A percentile compares a stretch with the other conserved stretches of the same genome.
These are phyloP conservation scores for Erysiphe pisi DNA, from an alignment of 2,329 filamentous ascomycete species.

Conservation along the genomic window DNA sequence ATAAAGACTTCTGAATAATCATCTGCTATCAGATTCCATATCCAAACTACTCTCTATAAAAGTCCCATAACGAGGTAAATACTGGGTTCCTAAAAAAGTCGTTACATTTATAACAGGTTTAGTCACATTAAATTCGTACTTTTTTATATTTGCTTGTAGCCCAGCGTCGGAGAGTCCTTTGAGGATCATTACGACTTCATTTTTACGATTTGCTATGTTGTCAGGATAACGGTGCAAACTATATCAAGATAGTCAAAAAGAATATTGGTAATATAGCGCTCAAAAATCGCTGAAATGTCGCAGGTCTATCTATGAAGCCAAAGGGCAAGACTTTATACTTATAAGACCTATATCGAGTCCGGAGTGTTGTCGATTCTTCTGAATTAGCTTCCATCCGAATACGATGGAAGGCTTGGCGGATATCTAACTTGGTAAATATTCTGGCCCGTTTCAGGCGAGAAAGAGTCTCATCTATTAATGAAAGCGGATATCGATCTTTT, in stretches of 20 bases:
- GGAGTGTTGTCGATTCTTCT: conserved; percentile 28
- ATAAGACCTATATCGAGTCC: conserved; percentile 16
- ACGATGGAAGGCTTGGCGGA: conserved; percentile 25
- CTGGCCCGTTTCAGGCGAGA: neutral
- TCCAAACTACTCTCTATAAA: too few relatives aligned
- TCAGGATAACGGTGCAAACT: conserved; percentile 27
- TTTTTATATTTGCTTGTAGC: conserved; percentile 28
- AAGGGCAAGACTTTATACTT: conserved; percentile 29
- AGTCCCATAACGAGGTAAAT: too few relatives aligned
- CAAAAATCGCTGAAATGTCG: conserved; percentile 26
- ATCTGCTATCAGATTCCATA: too few relatives aligned
- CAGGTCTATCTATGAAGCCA: conserved; percentile 24
- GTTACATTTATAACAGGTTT: too few relatives aligned
- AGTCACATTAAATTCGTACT: conserved; percentile 27
- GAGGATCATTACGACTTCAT: conserved; percentile 27
- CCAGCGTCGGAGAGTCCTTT: neutral
- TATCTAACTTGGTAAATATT: conserved; percentile 26
- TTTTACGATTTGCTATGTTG: neutral
- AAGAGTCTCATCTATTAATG: conserved; percentile 6
- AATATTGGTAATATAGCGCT: conserved; percentile 29
- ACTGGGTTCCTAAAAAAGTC: too few relatives aligned
- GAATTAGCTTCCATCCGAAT: conserved; percentile 26
- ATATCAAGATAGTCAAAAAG: conserved; percentile 26
- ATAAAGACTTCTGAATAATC: too few relatives aligned
- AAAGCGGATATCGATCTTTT: neutral